phyloP scores from a whole-genome alignment of 768 basidiomycete species.

The Ramaria sp. region DNA sequence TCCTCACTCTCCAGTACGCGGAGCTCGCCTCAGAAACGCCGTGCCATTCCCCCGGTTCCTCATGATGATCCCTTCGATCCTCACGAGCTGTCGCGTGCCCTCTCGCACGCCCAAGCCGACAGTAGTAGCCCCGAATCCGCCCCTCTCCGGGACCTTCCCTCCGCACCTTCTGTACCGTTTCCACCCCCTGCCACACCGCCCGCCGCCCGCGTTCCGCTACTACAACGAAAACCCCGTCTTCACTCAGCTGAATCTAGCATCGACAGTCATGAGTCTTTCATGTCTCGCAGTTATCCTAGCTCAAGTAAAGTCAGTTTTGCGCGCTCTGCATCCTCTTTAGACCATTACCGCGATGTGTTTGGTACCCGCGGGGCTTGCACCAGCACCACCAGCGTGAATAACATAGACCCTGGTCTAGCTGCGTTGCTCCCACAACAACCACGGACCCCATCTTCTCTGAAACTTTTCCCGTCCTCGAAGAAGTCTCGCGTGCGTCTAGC shows the following conservation, averaged over 20 bases:
- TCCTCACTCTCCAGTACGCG: not conserved
- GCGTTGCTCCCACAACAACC: not conserved
- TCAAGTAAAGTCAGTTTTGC: slow-evolving; percentile 2
- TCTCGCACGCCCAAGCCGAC: not conserved
- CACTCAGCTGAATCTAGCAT: not conserved
- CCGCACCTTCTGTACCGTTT: slow-evolving; percentile 4
- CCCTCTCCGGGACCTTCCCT: not conserved
- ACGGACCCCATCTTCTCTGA: not conserved
- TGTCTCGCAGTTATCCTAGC: not conserved
- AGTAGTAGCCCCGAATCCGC: not conserved
- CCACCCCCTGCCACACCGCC: not conserved
- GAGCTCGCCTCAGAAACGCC: not conserved
- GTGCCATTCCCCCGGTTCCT: not conserved
- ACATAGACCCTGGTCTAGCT: not conserved
- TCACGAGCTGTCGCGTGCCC: slow-evolving; percentile 1
- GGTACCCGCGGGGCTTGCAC: not conserved
- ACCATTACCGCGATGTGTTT: not conserved
- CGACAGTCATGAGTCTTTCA: not conserved
- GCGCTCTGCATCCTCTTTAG: slow-evolving; percentile 1
- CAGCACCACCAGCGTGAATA: slow-evolving; percentile 3
- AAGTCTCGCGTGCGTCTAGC: slow-evolving; percentile 1
- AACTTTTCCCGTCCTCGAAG: not conserved
- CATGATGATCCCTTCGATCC: not conserved
- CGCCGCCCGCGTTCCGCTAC: not conserved
- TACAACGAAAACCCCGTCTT: slow-evolving; percentile 1